Conservation (phyloP, 73 alveolate species). For the Symbiodinium pilosum region DNA sequence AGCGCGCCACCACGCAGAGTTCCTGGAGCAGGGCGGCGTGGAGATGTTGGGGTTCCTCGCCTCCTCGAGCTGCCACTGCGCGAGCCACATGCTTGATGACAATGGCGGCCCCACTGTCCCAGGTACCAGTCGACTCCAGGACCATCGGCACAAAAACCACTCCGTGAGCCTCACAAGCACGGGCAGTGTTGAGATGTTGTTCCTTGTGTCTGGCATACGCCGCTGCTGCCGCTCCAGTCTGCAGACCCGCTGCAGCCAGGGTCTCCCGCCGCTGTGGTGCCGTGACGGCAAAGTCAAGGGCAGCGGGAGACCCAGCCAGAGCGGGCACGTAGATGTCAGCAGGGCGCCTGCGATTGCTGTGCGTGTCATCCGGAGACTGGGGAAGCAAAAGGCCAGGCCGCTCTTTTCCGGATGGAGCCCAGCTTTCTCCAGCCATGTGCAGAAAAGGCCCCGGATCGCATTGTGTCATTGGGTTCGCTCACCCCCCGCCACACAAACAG, state of each 20-base stretch:
- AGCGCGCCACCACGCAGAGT: too few relatives aligned
- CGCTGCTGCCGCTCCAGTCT: background rate
- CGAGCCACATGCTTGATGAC: background rate
- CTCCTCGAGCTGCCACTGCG: background rate
- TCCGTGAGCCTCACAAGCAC: background rate
- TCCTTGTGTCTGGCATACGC: slow-evolving; percentile 5
- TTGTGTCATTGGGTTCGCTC: too few relatives aligned
- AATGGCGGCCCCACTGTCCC: background rate
- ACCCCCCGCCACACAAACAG: background rate
- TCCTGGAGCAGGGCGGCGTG: too few relatives aligned
- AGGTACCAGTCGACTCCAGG: background rate
- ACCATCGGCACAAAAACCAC: slow-evolving; percentile 1
- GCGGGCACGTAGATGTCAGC: background rate
- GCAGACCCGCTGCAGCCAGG: background rate
- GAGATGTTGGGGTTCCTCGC: background rate
- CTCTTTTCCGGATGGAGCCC: background rate
- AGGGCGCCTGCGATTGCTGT: background rate
- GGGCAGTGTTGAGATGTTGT: background rate
- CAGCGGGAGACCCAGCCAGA: background rate
- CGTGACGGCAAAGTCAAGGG: background rate
- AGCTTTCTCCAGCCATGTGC: background rate
- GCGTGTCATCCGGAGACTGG: background rate
- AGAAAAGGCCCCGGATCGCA: background rate
- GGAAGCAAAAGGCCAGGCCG: background rate
- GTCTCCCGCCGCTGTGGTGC: slow-evolving; percentile 47